phyloP scores from a whole-genome alignment of 306 rosid species.

The Sicyos baderoa region DNA sequence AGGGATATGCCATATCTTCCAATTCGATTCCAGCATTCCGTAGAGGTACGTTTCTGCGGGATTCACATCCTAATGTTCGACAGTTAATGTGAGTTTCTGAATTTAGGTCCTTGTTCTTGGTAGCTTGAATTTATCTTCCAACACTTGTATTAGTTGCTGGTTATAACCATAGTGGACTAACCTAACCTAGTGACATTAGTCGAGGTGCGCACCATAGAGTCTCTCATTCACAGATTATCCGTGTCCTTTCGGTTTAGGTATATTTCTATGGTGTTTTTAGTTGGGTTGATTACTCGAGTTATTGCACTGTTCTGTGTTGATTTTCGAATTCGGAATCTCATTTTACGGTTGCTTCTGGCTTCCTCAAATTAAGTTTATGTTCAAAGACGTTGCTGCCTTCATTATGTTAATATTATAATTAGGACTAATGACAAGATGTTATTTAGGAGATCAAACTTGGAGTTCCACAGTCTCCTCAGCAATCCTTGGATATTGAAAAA shows the following conservation, averaged over 20 bases:
- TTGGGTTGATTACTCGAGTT: not conserved
- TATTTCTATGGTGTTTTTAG: not conserved
- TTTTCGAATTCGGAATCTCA: not conserved
- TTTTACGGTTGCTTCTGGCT: constrained; percentile 8
- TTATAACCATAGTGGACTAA: too few species aligned
- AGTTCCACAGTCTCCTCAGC: constrained; percentile 76
- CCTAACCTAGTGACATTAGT: too few species aligned
- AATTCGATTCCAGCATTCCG: constrained; percentile 94
- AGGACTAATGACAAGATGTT: not conserved
- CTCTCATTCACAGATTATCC: not conserved
- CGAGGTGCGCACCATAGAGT: not conserved
- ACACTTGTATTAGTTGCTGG: not conserved
- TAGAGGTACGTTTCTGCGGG: constrained; percentile 40
- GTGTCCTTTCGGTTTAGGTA: not conserved
- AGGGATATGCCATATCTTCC: constrained; percentile 80
- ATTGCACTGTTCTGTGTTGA: not conserved
- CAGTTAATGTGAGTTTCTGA: not conserved
- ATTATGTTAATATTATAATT: not conserved
- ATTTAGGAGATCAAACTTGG: constrained; percentile 87
- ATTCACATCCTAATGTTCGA: not conserved
- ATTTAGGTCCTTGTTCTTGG: not conserved
- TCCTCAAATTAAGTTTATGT: not conserved
- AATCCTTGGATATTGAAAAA: constrained; percentile 61
- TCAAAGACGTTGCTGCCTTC: not conserved
- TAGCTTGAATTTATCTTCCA: not conserved